A percentile compares a stretch with the other conserved stretches of the same genome.
phyloP scores from a whole-genome alignment of 306 rosid genomes.

The Rosa multiflora region DNA sequence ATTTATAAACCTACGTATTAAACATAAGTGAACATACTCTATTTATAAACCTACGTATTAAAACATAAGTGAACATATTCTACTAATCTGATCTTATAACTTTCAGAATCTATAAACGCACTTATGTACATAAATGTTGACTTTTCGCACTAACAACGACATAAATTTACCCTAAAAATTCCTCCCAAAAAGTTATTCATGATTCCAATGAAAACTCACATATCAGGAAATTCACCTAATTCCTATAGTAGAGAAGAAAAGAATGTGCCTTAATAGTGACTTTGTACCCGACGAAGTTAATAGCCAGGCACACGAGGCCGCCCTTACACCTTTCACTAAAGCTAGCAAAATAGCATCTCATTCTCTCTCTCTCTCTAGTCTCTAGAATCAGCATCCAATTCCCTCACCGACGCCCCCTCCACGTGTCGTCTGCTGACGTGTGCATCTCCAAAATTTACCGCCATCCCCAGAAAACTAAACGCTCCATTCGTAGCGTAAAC shows the following conservation, averaged over 20 bases:
- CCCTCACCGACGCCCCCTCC: conserved; percentile 27
- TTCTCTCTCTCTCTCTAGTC: not conserved
- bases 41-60: too few relatives aligned
- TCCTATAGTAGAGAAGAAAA: not conserved
- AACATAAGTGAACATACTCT: too few relatives aligned
- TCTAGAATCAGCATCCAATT: conserved; percentile 13
- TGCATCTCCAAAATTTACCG: not conserved
- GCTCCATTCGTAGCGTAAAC: conserved; percentile 22
- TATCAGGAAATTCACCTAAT: not conserved
- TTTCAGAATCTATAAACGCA: too few relatives aligned
- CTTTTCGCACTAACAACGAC: too few relatives aligned
- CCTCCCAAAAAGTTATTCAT: not conserved
- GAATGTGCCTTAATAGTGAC: not conserved
- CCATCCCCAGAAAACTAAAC: not conserved
- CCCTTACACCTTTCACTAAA: not conserved
- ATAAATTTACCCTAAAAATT: not conserved
- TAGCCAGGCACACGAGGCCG: not conserved
- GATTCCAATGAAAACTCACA: not conserved
- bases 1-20: too few relatives aligned
- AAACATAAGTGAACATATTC: too few relatives aligned
- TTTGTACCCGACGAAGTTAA: not conserved
- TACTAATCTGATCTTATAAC: too few relatives aligned
- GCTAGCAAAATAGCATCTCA: not conserved
- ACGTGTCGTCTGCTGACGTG: conserved; percentile 39
- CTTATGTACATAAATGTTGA: too few relatives aligned